These are phyloP conservation scores for Penicillium atrosanguineum DNA, from an alignment of 495 filamentous ascomycete species.

Conservation along the genomic window DNA sequence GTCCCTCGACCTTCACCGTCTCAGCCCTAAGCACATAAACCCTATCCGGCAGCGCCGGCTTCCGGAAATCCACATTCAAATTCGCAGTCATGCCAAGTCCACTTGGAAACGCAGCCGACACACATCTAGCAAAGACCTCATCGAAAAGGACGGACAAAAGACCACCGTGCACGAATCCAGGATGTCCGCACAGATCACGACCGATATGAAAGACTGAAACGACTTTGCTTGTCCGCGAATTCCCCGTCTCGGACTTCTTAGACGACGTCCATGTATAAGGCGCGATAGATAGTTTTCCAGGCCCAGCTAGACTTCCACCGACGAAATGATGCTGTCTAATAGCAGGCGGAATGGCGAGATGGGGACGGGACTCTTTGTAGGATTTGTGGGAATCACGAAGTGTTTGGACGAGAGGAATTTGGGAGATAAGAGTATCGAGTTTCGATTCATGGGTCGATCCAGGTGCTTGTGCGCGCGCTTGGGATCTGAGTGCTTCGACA, in stretches of 20 bases:
- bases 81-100: slow-evolving; percentile 60
- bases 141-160: slow-evolving; percentile 39
- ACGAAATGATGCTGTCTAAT: slow-evolving; percentile 37
- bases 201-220: slow-evolving; percentile 40
- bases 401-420: slow-evolving; percentile 64
- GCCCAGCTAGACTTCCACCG: slow-evolving; percentile 58
- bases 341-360: slow-evolving; percentile 31
- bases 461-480: slow-evolving; percentile 5
- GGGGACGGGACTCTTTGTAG: slow-evolving; percentile 72
- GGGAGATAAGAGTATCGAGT: slow-evolving; percentile 65
- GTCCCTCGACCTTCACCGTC: slow-evolving; percentile 37
- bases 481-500: slow-evolving; percentile 6
- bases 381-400: slow-evolving; percentile 57
- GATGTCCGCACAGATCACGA: slow-evolving; percentile 36
- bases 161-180: slow-evolving; percentile 42
- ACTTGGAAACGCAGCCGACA: slow-evolving; percentile 37
- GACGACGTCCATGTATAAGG: slow-evolving; percentile 64
- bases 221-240: slow-evolving; percentile 25
- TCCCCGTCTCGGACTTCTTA: slow-evolving; percentile 1
- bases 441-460: not conserved
- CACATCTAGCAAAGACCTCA: slow-evolving; percentile 41
- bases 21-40: slow-evolving; percentile 62
- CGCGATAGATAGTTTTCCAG: slow-evolving; percentile 69
- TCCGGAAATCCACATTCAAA: slow-evolving; percentile 61
- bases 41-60: slow-evolving; percentile 56